These are phyloP conservation scores for Nemophila menziesii DNA, from an alignment of 257 asterid species.

Conservation along the genomic window DNA sequence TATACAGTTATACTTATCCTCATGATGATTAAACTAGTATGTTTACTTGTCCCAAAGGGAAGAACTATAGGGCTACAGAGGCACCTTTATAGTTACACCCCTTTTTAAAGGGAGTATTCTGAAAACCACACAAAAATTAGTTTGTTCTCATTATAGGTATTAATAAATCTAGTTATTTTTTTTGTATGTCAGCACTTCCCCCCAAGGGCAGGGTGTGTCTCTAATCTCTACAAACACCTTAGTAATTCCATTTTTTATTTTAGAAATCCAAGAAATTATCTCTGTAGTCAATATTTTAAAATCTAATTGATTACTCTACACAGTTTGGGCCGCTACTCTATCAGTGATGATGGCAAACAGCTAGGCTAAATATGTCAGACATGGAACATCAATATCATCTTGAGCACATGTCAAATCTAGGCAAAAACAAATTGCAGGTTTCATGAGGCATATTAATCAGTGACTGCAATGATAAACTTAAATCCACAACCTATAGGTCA, in stretches of 20 bases:
- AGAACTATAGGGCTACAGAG: slow-evolving; percentile 31
- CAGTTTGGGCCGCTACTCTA: slow-evolving; percentile 24
- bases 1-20: slow-evolving; percentile 33
- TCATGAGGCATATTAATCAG: slow-evolving; percentile 37
- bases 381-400: slow-evolving; percentile 16
- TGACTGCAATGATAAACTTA: slow-evolving; percentile 40
- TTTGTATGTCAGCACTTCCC: no score
- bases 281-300: no score
- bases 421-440: slow-evolving; percentile 56
- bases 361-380: slow-evolving; percentile 26
- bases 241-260: not conserved
- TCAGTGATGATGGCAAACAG: slow-evolving; percentile 7
- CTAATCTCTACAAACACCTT: not conserved
- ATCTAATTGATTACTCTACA: no score
- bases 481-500: slow-evolving; percentile 27
- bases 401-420: slow-evolving; percentile 34
- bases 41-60: slow-evolving; percentile 38
- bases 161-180: not conserved
- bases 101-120: no score
- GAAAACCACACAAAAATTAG: no score
- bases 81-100: no score
- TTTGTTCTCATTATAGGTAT: slow-evolving; percentile 6
- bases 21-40: slow-evolving; percentile 34
- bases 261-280: slow-evolving; percentile 22
- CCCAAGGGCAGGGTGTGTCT: not conserved